Conservation (phyloP, 2,329 filamentous ascomycete species). For the Stachybotrys chartarum region DNA sequence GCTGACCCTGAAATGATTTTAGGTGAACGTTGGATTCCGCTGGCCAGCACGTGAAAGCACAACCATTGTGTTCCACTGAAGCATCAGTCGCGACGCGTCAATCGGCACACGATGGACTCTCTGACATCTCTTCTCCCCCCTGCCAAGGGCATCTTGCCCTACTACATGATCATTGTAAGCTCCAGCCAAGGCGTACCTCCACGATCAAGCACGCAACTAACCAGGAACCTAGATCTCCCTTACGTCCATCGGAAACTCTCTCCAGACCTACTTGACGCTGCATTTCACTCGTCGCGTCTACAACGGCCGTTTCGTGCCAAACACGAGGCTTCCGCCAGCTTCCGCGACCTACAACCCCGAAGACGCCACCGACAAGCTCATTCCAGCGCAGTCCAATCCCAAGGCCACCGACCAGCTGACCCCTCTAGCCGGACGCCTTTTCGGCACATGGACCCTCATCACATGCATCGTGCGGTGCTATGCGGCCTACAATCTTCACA, state of each 20-base stretch:
- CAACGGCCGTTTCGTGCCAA: conserved; percentile 54
- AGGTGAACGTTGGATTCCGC: too few relatives aligned
- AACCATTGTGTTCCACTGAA: too few relatives aligned
- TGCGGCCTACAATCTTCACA: conserved; percentile 72
- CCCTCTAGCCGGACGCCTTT: conserved; percentile 69
- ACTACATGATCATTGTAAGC: conserved; percentile 51
- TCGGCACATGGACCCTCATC: conserved; percentile 83
- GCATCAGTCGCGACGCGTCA: not conserved
- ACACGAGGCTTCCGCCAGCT: conserved; percentile 34
- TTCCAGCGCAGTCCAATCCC: conserved; percentile 34
- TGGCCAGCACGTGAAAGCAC: too few relatives aligned
- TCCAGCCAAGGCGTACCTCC: not conserved
- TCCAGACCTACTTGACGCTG: conserved; percentile 76
- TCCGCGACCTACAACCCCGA: conserved; percentile 39
- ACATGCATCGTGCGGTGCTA: conserved; percentile 72
- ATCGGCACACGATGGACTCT: conserved; percentile 31
- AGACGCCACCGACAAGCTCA: conserved; percentile 45
- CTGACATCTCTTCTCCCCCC: conserved; percentile 37
- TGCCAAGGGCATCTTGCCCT: conserved; percentile 48
- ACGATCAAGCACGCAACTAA: not conserved
- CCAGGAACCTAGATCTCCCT: conserved; percentile 60
- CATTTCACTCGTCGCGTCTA: conserved; percentile 85
- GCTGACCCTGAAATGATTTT: not conserved
- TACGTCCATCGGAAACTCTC: conserved; percentile 74
- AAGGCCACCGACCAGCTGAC: conserved; percentile 57